A percentile compares a stretch with the other conserved stretches of the same genome.
phyloP scores from a whole-genome alignment of 805 yeast species.

The Wickerhamiella spandovensis region DNA sequence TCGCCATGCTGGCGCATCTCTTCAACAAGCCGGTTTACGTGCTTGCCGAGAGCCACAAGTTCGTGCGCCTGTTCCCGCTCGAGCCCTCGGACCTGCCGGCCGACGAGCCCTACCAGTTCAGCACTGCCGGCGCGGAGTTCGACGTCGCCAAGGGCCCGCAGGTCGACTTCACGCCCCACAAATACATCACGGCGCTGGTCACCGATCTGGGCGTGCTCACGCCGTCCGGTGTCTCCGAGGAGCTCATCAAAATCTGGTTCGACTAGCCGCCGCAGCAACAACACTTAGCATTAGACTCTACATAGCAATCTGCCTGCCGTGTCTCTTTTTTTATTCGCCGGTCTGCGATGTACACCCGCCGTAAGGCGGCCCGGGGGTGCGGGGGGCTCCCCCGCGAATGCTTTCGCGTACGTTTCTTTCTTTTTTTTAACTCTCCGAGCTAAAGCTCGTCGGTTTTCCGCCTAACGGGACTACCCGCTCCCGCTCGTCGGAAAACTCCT shows the following conservation, averaged over 20 bases:
- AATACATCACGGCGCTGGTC: conserved; percentile 84
- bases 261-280: no score
- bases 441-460: no score
- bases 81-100: conserved; percentile 80
- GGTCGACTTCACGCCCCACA: conserved; percentile 92
- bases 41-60: conserved; percentile 88
- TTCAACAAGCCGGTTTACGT: conserved; percentile 90
- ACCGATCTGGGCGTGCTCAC: conserved; percentile 95
- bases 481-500: no score
- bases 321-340: no score
- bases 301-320: no score
- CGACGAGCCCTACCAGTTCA: conserved; percentile 1
- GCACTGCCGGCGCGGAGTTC: conserved; percentile 19
- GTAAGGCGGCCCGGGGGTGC: no score
- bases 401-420: no score
- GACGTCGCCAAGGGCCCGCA: conserved; percentile 38
- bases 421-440: no score
- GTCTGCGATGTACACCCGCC: no score
- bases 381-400: no score
- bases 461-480: no score
- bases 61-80: conserved; percentile 89
- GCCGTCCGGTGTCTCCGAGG: conserved; percentile 97
- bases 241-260: conserved; percentile 94
- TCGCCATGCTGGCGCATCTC: conserved; percentile 81
- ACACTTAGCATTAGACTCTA: no score